Base-by-base conservation (phyloP, 192 early-diverging fungal species). In the Kappamyces sp. region DNA sequence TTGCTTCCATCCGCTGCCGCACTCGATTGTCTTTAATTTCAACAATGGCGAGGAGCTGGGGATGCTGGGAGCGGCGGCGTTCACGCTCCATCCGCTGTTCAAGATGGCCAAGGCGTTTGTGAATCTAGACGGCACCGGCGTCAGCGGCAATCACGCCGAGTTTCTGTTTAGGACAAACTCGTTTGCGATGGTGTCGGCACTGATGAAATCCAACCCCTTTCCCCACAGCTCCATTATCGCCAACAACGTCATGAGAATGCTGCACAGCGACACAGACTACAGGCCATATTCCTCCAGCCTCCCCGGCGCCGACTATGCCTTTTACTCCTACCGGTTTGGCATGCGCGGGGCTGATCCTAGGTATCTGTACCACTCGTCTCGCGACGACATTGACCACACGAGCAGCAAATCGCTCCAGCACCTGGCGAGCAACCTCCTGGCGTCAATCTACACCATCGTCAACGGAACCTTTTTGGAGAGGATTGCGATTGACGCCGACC, bases 21-120 rank as follows among this genome's bases (percentile, higher is more conserved):
- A 63, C 39, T 60, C 63, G 15, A 39, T 80, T 32, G 62, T 80
- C 30, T 50, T 80, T 5, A 49, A 61, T 29, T 72, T 80, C 38
- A 75, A 72, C 45, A 77, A 80, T 54, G 74, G 63, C 0, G 78
- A 80, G 48, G 78, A 80, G 49, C 32, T 75, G 37, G 47, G 60
- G 39, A 29, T 74, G 32, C 40, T 72, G 5, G 76, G 76, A 6
- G 69, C 57, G 7, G 47, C 52, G 14, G 54, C 72, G 5, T 75
- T 78, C 49, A 30, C 65, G 3, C 52, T 58, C 7, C 70, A 78
- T 41, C 76, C 76, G 7, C 66, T 58, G 69, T 66, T 69, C 45
- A 39, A 39, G 35, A 36, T 57, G 42, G 59, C 70, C n/a, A 61
- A 62, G 33, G 77, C 52, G 7, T 76, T 79, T 51, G 62, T 79